Percentiles rank a stretch among this genome's conserved stretches.
Conservation (phyloP, 441 rosid genomes). For the Cnidoscolus chayamansa region DNA sequence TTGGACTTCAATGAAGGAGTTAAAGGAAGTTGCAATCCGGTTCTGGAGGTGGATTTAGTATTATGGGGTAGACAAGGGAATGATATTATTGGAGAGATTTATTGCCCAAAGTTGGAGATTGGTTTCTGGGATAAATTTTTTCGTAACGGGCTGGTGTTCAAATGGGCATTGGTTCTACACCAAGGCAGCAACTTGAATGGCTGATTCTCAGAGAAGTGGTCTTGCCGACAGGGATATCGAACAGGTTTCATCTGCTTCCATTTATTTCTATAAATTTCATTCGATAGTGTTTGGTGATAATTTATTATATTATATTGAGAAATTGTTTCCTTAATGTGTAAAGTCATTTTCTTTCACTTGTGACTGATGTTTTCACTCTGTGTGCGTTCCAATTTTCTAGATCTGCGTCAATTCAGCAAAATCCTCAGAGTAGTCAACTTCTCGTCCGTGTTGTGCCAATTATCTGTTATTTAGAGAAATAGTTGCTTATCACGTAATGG, state of each 20-base stretch:
- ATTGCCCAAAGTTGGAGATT: slow-evolving; percentile 27
- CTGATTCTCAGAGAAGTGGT: slow-evolving; percentile 60
- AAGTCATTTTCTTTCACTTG: slow-evolving; percentile 2
- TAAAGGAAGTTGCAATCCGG: neutral
- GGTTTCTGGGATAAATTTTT: slow-evolving; percentile 24
- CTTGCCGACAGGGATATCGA: slow-evolving; percentile 72
- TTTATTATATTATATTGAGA: neutral
- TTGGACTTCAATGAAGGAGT: neutral
- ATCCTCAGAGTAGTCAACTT: neutral
- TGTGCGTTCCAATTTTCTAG: neutral
- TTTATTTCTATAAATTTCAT: neutral
- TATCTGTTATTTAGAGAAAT: neutral
- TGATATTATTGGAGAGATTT: neutral
- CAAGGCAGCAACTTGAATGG: slow-evolving; percentile 54
- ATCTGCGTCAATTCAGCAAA: neutral
- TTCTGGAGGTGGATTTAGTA: slow-evolving; percentile 5
- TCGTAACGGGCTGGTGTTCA: slow-evolving; percentile 36
- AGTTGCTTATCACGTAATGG: neutral
- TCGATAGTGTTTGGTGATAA: slow-evolving; percentile 1
- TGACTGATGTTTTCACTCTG: neutral
- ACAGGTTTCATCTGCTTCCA: slow-evolving; percentile 39
- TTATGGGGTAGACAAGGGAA: slow-evolving; percentile 17
- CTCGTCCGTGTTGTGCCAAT: neutral
- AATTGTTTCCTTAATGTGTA: neutral
- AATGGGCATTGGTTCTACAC: slow-evolving; percentile 44